A percentile compares a stretch with the other conserved stretches of the same genome.
phyloP scores from a whole-genome alignment of 768 basidiomycete species.

The Jaapia argillacea region DNA sequence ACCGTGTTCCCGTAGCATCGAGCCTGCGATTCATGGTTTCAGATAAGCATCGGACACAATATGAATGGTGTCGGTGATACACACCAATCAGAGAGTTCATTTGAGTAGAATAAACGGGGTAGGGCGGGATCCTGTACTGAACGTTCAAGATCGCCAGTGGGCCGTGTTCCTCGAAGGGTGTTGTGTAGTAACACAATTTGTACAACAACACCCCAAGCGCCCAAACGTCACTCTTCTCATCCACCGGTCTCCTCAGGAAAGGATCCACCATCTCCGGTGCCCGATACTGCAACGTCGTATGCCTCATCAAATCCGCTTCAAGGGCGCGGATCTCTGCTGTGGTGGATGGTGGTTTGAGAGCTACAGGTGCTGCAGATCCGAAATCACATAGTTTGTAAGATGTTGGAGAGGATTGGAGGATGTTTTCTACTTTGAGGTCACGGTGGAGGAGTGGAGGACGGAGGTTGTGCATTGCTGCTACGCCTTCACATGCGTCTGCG shows the following conservation, averaged over 20 bases:
- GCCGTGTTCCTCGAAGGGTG: slow-evolving; percentile 97
- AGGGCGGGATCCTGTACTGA: slow-evolving; percentile 86
- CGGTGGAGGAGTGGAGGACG: slow-evolving; percentile 88
- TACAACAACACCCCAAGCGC: slow-evolving; percentile 94
- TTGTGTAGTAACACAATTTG: slow-evolving; percentile 99
- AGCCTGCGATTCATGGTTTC: slow-evolving; percentile 41
- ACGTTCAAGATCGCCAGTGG: slow-evolving; percentile 94
- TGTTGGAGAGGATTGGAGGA: slow-evolving; percentile 76
- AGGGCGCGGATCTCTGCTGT: slow-evolving; percentile 79
- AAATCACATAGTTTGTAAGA: slow-evolving; percentile 97
- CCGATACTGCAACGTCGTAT: slow-evolving; percentile 95
- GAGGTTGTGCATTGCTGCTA: slow-evolving; percentile 93
- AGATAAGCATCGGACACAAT: no score
- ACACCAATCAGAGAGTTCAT: slow-evolving; percentile 79
- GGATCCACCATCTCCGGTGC: slow-evolving; percentile 99
- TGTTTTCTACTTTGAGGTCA: slow-evolving; percentile 98
- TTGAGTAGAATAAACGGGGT: slow-evolving; percentile 76
- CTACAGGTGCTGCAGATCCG: slow-evolving; percentile 79
- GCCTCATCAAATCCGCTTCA: slow-evolving; percentile 86
- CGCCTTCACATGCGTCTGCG: slow-evolving; percentile 93
- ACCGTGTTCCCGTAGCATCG: slow-evolving; percentile 91
- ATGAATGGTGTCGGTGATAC: no score
- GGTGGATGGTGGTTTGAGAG: slow-evolving; percentile 58
- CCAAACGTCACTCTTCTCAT: slow-evolving; percentile 97
- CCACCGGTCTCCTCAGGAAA: slow-evolving; percentile 71